Evolutionary conservation across 164 flowering plant genomes (phyloP), one percentile per base, ranked within the genome.

Genomic region (Santalum album): DNA sequence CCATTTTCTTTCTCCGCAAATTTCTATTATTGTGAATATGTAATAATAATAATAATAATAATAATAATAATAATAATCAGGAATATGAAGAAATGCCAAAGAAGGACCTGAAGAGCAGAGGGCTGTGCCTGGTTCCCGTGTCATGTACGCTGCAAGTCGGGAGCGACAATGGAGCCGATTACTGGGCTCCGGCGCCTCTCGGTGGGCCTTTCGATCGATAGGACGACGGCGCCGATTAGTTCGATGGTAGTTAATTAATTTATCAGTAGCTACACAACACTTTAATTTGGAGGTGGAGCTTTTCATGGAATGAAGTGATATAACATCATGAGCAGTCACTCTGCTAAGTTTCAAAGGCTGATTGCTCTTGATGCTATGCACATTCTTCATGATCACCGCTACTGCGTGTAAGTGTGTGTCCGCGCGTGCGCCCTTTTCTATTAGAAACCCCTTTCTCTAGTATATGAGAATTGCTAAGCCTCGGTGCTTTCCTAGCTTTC

Each of bases 301-400:
- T 15, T 38, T 38, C 42, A 42, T n/a, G 20, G 7, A 42, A 4
- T 18, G 45, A 53, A 67, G 64, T 64, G 83, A 67, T 82, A 87
- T 82, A 85, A 75, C 82, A 85, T 80, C 88, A 85, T 80, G 81
- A 85, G 87, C 92, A 82, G 82, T 77, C 95, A 87, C 59, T 77
- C 85, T 83, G 84, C 81, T 69, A 62, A 69, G 17, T 9, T 14
- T 53, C 39, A 16, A 81, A 81, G 95, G 87, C 82, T 86, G 90
- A 81, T 79, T 83, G 86, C 95, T 83, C 95, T 72, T 83, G 92
- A 82, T 85, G 84, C 73, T 85, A 85, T 85, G 74, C 77, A 63
- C 21, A 15, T 38, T 38, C 42, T 38, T 38, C 42, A 38, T 38
- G 34, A 29, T 29, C 34, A 4, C 6, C 34, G 34, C 34, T 29